These are phyloP conservation scores for Guadua angustifolia DNA, from an alignment of 176 grass and related monocot genomes.

Conservation along the genomic window DNA sequence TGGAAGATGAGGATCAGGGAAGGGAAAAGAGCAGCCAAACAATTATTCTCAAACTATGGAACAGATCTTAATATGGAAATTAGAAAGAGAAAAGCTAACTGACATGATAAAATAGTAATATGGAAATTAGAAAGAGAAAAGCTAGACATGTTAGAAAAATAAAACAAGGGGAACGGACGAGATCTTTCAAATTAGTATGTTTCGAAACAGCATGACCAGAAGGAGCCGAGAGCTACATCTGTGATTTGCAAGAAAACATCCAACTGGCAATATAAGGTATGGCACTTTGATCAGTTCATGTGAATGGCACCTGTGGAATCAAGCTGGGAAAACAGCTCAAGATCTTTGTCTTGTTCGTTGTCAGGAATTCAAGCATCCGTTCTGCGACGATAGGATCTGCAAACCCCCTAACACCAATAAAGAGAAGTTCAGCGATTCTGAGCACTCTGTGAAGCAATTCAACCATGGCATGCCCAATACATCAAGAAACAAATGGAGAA, in stretches of 20 bases:
- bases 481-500: background rate
- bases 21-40: too few species aligned
- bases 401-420: conserved; percentile 61
- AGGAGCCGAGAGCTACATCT: conserved; percentile 11
- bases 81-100: too few species aligned
- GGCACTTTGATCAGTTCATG: background rate
- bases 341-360: conserved; percentile 71
- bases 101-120: conserved; percentile 8
- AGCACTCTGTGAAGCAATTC: background rate
- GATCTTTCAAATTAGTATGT: conserved; percentile 15
- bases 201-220: background rate
- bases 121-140: conserved; percentile 21
- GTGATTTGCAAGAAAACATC: background rate
- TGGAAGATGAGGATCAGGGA: too few species aligned
- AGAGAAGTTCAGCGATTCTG: background rate
- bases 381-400: conserved; percentile 71
- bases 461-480: background rate
- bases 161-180: background rate
- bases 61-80: too few species aligned
- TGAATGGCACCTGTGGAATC: conserved; percentile 60
- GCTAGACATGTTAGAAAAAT: conserved; percentile 22
- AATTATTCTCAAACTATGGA: too few species aligned
- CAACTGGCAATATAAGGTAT: background rate
- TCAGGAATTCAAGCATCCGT: conserved; percentile 67
- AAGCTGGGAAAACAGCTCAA: conserved; percentile 57